Evolutionary conservation across 495 filamentous ascomycete species (phyloP), one percentile per base, ranked within the genome.

Genomic region (Pseudevernia furfuracea): DNA sequence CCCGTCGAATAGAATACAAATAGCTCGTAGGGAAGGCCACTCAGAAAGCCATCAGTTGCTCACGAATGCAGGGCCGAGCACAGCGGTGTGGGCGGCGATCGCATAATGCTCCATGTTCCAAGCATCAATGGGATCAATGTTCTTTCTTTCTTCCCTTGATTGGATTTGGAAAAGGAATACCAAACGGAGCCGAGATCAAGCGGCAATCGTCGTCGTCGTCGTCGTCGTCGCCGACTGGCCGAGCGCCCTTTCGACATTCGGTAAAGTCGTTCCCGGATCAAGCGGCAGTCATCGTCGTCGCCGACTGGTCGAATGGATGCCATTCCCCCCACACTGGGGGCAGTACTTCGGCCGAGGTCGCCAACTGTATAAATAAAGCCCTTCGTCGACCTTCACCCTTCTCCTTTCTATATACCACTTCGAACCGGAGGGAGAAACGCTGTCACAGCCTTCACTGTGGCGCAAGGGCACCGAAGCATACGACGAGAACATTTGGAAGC

Each of bases 381-480:
- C n/a, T 25, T 48, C 21, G 9, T 15, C n/a, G 4, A 23, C 21
- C 44, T 48, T 48, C 9, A 8, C 4, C 6, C 3, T 48, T 48
- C 7, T 48, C 10, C 12, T 8, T 46, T 46, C 4, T 46, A 23
- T 46, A 23, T n/a, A n/a, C 39, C 4, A n/a, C 44, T 48, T 12
- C n/a, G 25, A 15, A 0, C 12, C 25, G n/a, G n/a, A 12, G 0
- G 12, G 0, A 0, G 3, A 12, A 3, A 23, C 2, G 0, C 44
- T 4, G 21, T 28, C 48, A 1, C 25, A 7, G 10, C 48, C 25
- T 15, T 10, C 12, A 30, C 0, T 1, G 12, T 15, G 12, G n/a
- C 8, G 48, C 1, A 15, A 3, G 12, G 25, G 48, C 25, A 12
- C 48, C 9, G 5, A 52, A 3, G 23, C 1, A 25, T 4, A 25